Evolutionary conservation across 2,329 filamentous ascomycete genomes (phyloP).

Genomic region (Venturia effusa): DNA sequence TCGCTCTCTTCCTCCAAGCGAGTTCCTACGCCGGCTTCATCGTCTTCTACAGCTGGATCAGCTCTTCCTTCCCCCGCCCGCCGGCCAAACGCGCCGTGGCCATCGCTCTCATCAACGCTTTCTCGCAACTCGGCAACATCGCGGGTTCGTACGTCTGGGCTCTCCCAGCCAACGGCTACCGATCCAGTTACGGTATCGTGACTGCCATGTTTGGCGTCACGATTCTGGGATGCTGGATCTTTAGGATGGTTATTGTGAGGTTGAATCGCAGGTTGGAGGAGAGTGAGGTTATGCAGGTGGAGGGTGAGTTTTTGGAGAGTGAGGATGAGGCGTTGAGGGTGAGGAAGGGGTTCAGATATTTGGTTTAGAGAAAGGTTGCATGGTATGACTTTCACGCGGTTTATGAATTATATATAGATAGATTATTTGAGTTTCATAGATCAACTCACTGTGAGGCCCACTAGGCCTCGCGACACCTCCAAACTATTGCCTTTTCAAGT

Average conservation of each 20-base stretch:
- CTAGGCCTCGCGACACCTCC: no score
- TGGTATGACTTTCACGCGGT: no score
- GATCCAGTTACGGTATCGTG: constrained; percentile 55
- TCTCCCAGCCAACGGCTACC: constrained; percentile 47
- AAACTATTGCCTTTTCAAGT: no score
- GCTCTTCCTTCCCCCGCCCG: constrained; percentile 62
- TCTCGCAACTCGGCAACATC: constrained; percentile 43
- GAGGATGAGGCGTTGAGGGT: constrained; percentile 21
- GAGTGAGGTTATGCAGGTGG: constrained; percentile 14
- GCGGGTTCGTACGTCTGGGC: constrained; percentile 55
- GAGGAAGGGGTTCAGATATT: constrained; percentile 23
- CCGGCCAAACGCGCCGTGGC: constrained; percentile 64
- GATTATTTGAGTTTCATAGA: no score
- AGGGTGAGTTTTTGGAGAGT: constrained; percentile 20
- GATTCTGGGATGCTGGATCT: constrained; percentile 37
- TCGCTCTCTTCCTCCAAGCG: constrained; percentile 63
- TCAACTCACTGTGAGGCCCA: no score
- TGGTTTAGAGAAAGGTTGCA: constrained; percentile 19
- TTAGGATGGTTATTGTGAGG: constrained; percentile 19
- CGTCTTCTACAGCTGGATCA: constrained; percentile 63
- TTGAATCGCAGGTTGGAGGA: not conserved
- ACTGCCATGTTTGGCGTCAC: constrained; percentile 50
- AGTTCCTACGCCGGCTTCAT: constrained; percentile 52
- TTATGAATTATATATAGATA: no score
- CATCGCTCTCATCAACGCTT: constrained; percentile 64